Evolutionary conservation across 2,329 filamentous ascomycete species (phyloP).

Genomic region (Penicillium rolfsii): DNA sequence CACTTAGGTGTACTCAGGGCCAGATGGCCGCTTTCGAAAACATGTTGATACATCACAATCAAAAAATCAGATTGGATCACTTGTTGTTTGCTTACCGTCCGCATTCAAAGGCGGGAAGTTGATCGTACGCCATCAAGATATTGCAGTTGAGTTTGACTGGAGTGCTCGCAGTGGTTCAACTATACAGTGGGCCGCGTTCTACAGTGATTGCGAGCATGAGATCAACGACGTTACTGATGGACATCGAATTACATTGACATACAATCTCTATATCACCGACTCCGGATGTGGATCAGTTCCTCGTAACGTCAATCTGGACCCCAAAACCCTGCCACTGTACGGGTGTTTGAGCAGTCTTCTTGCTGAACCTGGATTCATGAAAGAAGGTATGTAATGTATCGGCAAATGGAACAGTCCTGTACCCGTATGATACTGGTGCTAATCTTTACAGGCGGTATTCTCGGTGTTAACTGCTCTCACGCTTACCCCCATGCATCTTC

Average conservation of each 20-base stretch:
- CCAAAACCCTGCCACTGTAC: conserved; percentile 43
- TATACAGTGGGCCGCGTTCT: conserved; percentile 45
- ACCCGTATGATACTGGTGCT: not conserved
- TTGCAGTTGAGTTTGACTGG: conserved; percentile 36
- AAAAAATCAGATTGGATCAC: conserved; percentile 54
- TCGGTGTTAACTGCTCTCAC: conserved; percentile 54
- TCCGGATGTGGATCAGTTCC: conserved; percentile 34
- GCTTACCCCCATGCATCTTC: conserved; percentile 50
- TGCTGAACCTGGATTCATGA: conserved; percentile 41
- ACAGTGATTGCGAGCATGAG: conserved; percentile 44
- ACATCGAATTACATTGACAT: conserved; percentile 62
- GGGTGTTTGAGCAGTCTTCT: conserved; percentile 38
- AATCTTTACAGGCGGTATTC: conserved; percentile 42
- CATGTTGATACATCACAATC: conserved; percentile 60
- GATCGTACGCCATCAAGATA: conserved; percentile 38
- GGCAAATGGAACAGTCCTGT: not conserved
- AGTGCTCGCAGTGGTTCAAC: conserved; percentile 19
- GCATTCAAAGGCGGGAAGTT: conserved; percentile 39
- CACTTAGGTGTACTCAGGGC: conserved; percentile 54
- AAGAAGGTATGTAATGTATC: conserved; percentile 31
- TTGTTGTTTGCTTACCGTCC: conserved; percentile 57
- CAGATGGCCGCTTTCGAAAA: conserved; percentile 55
- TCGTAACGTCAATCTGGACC: conserved; percentile 32
- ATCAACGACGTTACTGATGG: conserved; percentile 53
- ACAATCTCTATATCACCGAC: conserved; percentile 57